phyloP scores from a whole-genome alignment of 1,139 yeast genomes.

The Geotrichum europaeum region DNA sequence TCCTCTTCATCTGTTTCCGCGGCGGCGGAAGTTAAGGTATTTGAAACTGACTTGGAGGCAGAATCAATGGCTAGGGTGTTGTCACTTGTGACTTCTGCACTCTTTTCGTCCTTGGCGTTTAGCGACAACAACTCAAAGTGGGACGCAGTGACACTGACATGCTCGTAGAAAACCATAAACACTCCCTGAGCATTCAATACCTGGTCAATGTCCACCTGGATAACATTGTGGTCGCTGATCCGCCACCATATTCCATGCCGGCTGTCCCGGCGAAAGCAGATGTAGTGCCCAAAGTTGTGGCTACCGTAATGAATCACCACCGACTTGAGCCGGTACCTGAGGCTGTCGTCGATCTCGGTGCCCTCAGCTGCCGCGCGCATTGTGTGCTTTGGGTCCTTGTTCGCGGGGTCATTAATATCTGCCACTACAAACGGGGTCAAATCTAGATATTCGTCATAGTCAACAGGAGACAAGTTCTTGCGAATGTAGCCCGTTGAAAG shows the following conservation, averaged over 20 bases:
- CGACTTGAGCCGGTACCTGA: conserved; percentile 64
- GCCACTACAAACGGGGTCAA: conserved; percentile 64
- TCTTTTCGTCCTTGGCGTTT: neutral
- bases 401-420: conserved; percentile 50
- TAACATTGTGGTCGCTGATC: conserved; percentile 82
- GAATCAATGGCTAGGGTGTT: neutral
- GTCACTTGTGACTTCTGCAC: neutral
- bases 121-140: neutral
- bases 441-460: conserved; percentile 63
- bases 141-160: conserved; percentile 10
- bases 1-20: neutral
- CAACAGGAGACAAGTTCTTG: conserved; percentile 77
- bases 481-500: conserved; percentile 76
- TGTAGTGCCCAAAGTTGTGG: conserved; percentile 92
- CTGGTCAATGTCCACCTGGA: conserved; percentile 70
- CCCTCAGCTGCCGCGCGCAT: conserved; percentile 38
- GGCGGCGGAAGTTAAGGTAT: neutral
- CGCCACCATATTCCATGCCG: conserved; percentile 90
- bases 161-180: conserved; percentile 84
- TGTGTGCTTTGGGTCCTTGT: conserved; percentile 71
- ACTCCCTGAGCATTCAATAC: conserved; percentile 81
- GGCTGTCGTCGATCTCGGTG: conserved; percentile 19
- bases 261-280: conserved; percentile 61
- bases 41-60: no score
- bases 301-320: conserved; percentile 90